A percentile compares a stretch with the other conserved stretches of the same genome.
Evolutionary conservation across 768 basidiomycete species (phyloP).

Genomic region (Termitomyces sp.): DNA sequence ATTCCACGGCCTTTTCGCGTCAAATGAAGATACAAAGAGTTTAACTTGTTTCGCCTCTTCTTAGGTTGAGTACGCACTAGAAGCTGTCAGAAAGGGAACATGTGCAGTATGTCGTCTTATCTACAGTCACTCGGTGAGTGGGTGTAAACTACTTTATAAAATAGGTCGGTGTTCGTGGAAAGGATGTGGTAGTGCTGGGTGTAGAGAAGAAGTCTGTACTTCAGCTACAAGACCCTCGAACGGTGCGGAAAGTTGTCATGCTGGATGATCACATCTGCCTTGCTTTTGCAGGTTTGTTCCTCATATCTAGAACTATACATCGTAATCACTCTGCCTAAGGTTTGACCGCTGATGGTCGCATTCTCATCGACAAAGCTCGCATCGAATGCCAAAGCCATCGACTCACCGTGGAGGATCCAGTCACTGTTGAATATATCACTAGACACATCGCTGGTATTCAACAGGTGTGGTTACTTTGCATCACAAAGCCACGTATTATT

Average conservation of each 20-base stretch:
- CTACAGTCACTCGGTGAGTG: conserved; percentile 2
- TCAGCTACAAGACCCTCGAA: conserved; percentile 96
- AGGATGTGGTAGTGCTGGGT: conserved; percentile 91
- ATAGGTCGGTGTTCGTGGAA: conserved; percentile 93
- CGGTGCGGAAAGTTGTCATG: conserved; percentile 97
- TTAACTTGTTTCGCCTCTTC: conserved; percentile 17
- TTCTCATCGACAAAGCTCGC: conserved; percentile 96
- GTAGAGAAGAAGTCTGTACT: conserved; percentile 99
- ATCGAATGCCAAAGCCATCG: conserved; percentile 98
- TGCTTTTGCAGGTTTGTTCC: conserved; percentile 85
- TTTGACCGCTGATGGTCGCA: conserved; percentile 94
- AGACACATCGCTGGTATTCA: conserved; percentile 98
- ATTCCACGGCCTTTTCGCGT: conserved; percentile 4
- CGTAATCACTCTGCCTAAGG: conserved; percentile 43
- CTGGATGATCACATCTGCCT: conserved; percentile 96
- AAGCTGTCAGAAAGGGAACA: conserved; percentile 95
- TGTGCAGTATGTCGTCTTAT: conserved; percentile 69
- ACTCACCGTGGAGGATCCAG: conserved; percentile 95
- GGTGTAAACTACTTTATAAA: not conserved
- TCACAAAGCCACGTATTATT: not conserved
- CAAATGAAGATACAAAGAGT: conserved; percentile 8
- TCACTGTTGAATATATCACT: conserved; percentile 97
- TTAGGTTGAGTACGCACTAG: conserved; percentile 98
- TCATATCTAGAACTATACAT: not conserved
- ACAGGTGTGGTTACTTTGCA: conserved; percentile 53